phyloP scores from a whole-genome alignment of 2,329 filamentous ascomycete genomes.

The Elsinoe ampelina region DNA sequence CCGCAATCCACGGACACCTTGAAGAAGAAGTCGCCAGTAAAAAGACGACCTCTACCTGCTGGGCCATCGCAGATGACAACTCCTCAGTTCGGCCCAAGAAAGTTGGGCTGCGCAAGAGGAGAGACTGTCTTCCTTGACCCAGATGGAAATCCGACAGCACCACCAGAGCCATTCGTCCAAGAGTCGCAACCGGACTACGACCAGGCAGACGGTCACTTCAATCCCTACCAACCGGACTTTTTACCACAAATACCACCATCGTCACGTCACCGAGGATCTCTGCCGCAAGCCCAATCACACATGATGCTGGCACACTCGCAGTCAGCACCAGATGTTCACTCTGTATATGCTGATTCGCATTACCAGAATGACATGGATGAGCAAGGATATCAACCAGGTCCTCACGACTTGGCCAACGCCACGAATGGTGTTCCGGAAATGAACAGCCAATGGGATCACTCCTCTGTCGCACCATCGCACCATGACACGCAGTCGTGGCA shows the following conservation, averaged over 20 bases:
- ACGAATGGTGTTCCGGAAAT: conserved; percentile 5
- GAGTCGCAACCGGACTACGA: conserved; percentile 7
- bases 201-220: conserved; percentile 13
- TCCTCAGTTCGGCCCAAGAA: conserved; percentile 18
- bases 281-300: conserved; percentile 17
- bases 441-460: conserved; percentile 11
- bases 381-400: conserved; percentile 7
- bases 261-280: conserved; percentile 21
- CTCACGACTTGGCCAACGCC: conserved; percentile 10
- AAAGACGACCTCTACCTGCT: conserved; percentile 72
- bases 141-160: conserved; percentile 10
- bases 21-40: conserved; percentile 54
- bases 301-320: conserved; percentile 33
- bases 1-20: conserved; percentile 35
- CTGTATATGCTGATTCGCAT: conserved; percentile 45
- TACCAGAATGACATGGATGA: conserved; percentile 14
- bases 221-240: conserved; percentile 24
- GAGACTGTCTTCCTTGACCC: conserved; percentile 10
- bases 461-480: conserved; percentile 24
- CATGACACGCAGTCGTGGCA: conserved; percentile 61
- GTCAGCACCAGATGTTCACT: conserved; percentile 41
- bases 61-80: conserved; percentile 7
- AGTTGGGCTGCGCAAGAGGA: conserved; percentile 37
- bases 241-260: conserved; percentile 27
- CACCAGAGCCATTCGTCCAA: neutral